Evolutionary conservation across 768 basidiomycete genomes (phyloP).

Genomic region (Leccinum broughii): DNA sequence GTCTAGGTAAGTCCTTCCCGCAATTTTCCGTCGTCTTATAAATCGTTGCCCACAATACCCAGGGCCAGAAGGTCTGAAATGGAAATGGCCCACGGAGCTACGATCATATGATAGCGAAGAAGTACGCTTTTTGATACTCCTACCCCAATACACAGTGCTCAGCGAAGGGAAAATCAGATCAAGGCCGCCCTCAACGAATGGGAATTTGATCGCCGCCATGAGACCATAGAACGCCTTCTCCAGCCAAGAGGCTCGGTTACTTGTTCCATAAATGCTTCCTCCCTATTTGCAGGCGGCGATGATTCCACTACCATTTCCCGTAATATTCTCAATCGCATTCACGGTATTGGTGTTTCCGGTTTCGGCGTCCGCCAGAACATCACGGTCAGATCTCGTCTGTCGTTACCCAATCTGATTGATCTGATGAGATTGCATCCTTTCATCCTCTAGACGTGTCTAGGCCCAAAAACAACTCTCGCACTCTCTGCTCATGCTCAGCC

Average conservation of each 20-base stretch:
- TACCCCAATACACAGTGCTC: constrained; percentile 20
- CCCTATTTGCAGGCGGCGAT: constrained; percentile 43
- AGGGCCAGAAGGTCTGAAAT: constrained; percentile 41
- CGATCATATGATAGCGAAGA: constrained; percentile 48
- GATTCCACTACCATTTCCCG: constrained; percentile 29
- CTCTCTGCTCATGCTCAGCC: constrained; percentile 41
- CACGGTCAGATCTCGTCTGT: constrained; percentile 37
- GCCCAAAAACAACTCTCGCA: constrained; percentile 43
- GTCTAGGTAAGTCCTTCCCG: constrained; percentile 49
- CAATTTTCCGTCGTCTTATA: constrained; percentile 16
- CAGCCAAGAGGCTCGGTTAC: constrained; percentile 46
- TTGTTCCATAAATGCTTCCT: constrained; percentile 49
- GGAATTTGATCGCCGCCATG: constrained; percentile 39
- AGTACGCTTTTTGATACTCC: constrained; percentile 36
- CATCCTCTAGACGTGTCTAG: constrained; percentile 46
- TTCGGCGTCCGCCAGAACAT: constrained; percentile 46
- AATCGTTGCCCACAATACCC: constrained; percentile 5
- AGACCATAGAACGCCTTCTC: constrained; percentile 40
- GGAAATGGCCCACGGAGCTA: constrained; percentile 46
- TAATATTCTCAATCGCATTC: constrained; percentile 35
- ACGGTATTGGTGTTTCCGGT: constrained; percentile 36
- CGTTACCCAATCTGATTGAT: constrained; percentile 18
- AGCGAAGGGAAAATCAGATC: constrained; percentile 43
- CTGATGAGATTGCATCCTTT: constrained; percentile 22
- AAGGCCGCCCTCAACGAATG: constrained; percentile 42